Conservation (phyloP, 495 filamentous ascomycete genomes). For the Penicillium simplicissimum region DNA sequence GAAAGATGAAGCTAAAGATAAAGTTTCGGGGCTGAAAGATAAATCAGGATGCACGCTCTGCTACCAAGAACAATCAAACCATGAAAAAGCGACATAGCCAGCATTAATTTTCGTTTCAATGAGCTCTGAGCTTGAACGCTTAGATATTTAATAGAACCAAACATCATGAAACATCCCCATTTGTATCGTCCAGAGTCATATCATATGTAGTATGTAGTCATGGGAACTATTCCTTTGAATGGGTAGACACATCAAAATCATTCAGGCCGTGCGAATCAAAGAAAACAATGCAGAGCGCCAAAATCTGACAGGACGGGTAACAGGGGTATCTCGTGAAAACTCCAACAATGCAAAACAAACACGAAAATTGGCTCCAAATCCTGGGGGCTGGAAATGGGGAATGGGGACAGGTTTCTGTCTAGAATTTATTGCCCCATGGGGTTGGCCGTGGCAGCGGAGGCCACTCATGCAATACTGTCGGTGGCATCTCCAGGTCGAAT, state of each 20-base stretch:
- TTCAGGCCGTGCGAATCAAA: neutral
- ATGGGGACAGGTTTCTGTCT: neutral
- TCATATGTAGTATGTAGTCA: neutral
- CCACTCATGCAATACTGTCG: conserved; percentile 15
- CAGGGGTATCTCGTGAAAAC: neutral
- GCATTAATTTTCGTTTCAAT: neutral
- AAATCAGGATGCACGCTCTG: neutral
- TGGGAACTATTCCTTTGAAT: neutral
- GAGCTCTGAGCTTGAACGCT: neutral
- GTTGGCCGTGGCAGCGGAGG: conserved; percentile 12
- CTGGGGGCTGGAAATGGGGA: neutral
- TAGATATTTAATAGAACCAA: neutral
- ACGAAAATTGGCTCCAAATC: neutral
- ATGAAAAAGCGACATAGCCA: neutral
- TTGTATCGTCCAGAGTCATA: neutral
- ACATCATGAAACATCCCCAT: neutral
- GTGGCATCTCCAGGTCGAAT: conserved; percentile 61
- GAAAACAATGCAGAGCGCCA: neutral
- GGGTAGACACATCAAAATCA: neutral
- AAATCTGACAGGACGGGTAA: neutral
- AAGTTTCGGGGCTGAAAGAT: neutral
- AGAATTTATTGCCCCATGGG: neutral
- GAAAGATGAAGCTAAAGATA: neutral
- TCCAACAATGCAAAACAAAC: neutral
- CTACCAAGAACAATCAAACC: neutral